Base-by-base conservation (phyloP, 2,329 filamentous ascomycete genomes). In the Calycina marina region DNA sequence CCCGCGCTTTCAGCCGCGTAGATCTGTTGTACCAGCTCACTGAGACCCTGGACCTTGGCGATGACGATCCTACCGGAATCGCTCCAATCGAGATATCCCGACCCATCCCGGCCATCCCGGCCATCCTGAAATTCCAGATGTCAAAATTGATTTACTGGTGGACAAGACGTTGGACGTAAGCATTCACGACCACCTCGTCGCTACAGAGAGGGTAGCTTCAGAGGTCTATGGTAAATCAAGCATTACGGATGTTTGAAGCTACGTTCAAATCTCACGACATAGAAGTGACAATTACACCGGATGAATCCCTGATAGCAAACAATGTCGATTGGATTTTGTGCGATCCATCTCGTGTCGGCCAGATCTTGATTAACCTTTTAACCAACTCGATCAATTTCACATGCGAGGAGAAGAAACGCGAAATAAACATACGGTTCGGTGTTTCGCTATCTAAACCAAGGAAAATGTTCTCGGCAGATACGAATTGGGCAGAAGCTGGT, bases 301-400 rank as follows among this genome's bases (percentile, higher is more conserved):
- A 78, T 43, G 50, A 65, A 14, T 77, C 75, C 0, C 77, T 76
- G 45, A 57, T 57, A 8, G 56, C 63, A 2, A 58, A 74, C 3
- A 56, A 57, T 0, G 58, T 80, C 18, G 69, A 77, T 20, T 84
- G 72, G 62, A 69, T 85, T 3, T 56, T 64, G 18, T 55, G 84
- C 16, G 82, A 88, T 49, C 76, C 81, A 0, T 78, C 75, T 11
- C 67, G 81, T 14, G 72, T 88, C 30, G 67, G 80, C 31, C 81
- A 88, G 52, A 77, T 86, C 1, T 60, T 86, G 3, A 84, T 88
- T 51, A 88, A 88, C 45, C 63, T 88, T 1, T 68, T 81, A 6
- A 82, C 79, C 5, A 88, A 88, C 46, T 78, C 80, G 0, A 75
- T 88, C 52, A 88, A 88, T 46, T 88, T 86, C 48, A 88, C 82